Evolutionary conservation across 2,329 filamentous ascomycete species (phyloP).

Genomic region (Aquanectria penicillioides): DNA sequence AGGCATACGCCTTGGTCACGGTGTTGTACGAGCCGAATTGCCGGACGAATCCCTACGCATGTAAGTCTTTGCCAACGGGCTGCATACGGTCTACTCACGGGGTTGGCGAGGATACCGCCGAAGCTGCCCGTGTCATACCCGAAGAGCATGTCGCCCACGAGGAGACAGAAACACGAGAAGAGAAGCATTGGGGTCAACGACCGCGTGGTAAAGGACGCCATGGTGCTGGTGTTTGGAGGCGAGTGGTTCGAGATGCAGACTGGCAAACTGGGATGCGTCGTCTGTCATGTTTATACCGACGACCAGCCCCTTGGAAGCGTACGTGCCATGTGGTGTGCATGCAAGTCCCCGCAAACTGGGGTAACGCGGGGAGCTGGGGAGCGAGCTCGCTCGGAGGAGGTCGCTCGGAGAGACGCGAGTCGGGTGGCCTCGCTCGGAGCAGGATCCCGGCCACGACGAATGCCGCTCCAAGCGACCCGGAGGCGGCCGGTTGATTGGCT

Average conservation of each 20-base stretch:
- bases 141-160: constrained; percentile 19
- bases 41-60: background rate
- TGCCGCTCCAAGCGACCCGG: background rate
- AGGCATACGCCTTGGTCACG: background rate
- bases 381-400: background rate
- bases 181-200: constrained; percentile 11
- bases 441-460: background rate
- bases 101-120: constrained; percentile 15
- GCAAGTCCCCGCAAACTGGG: background rate
- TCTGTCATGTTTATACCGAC: no score
- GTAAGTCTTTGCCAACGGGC: background rate
- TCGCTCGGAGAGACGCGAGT: background rate
- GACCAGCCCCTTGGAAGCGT: no score
- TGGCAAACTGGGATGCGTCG: no score
- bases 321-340: no score
- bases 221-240: background rate
- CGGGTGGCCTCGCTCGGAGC: constrained; percentile 1
- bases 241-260: no score
- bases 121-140: constrained; percentile 11
- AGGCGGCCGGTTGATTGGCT: no score
- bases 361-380: background rate
- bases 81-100: background rate
- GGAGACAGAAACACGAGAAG: constrained; percentile 20
- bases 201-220: background rate
- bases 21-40: constrained; percentile 1